Conservation (phyloP, 495 filamentous ascomycete genomes). For the Corynascus novoguineensis region DNA sequence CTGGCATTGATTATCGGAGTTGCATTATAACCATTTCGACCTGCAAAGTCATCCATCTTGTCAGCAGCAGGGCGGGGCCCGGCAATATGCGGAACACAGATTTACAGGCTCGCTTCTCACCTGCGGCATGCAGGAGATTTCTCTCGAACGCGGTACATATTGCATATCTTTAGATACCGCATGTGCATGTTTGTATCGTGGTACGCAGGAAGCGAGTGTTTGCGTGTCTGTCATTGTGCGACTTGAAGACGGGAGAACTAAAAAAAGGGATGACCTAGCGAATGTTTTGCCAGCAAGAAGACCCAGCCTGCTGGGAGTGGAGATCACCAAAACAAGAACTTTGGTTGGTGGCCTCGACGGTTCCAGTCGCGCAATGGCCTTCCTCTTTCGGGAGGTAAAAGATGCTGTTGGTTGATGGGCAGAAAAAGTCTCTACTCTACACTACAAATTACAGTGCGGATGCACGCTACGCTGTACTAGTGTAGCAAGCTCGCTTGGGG, state of each 20-base stretch:
- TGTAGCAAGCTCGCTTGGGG: background rate
- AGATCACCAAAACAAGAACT: background rate
- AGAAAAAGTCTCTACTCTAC: no score
- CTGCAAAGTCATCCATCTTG: background rate
- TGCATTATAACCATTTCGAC: background rate
- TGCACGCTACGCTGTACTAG: no score
- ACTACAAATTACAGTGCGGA: background rate
- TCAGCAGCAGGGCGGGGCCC: background rate
- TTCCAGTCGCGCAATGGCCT: background rate
- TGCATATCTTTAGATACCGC: no score
- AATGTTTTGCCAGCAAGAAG: no score
- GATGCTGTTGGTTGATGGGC: background rate
- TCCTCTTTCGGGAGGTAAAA: background rate
- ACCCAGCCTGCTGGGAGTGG: no score
- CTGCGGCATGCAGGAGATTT: background rate
- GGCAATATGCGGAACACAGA: background rate
- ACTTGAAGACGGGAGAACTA: no score
- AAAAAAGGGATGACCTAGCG: no score
- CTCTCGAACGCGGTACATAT: no score
- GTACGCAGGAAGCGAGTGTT: no score
- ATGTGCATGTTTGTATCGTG: no score
- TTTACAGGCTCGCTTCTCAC: background rate
- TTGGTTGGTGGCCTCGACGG: background rate
- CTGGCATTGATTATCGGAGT: background rate
- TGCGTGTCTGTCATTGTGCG: no score